Conservation (phyloP, 495 filamentous ascomycete species). For the Darksidea phi region DNA sequence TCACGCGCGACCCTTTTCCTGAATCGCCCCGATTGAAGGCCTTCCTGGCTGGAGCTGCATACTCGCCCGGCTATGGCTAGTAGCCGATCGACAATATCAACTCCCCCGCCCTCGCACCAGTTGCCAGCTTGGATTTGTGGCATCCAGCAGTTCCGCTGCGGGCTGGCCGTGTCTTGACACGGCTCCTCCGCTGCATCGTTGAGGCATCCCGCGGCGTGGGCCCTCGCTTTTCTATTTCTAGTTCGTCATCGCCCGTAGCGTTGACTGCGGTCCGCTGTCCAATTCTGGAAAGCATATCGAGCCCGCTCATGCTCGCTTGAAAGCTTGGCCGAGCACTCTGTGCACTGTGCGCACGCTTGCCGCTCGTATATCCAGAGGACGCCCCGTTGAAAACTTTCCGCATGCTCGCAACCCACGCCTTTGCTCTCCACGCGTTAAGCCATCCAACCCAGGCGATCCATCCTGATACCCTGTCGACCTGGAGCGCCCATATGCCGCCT, state of each 20-base stretch:
- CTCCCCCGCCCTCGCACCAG: too few species aligned
- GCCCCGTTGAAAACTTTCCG: background rate
- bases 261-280: slow-evolving; percentile 6
- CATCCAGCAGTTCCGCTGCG: background rate
- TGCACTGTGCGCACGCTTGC: slow-evolving; percentile 9
- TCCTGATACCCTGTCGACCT: background rate
- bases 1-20: too few species aligned
- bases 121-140: background rate
- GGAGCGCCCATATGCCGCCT: background rate
- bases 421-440: background rate
- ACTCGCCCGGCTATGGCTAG: too few species aligned
- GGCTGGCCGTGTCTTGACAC: background rate
- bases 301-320: slow-evolving; percentile 11
- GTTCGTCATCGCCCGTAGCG: slow-evolving; percentile 21
- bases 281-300: background rate
- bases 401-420: background rate
- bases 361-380: slow-evolving; percentile 9
- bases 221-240: slow-evolving; percentile 21
- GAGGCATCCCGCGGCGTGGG: slow-evolving; percentile 13
- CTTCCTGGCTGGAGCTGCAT: too few species aligned
- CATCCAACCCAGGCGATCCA: background rate
- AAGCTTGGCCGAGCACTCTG: slow-evolving; percentile 16
- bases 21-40: too few species aligned
- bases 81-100: too few species aligned
- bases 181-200: background rate